Conservation (phyloP, 805 yeast species). For the Dipodascus geniculatus region DNA sequence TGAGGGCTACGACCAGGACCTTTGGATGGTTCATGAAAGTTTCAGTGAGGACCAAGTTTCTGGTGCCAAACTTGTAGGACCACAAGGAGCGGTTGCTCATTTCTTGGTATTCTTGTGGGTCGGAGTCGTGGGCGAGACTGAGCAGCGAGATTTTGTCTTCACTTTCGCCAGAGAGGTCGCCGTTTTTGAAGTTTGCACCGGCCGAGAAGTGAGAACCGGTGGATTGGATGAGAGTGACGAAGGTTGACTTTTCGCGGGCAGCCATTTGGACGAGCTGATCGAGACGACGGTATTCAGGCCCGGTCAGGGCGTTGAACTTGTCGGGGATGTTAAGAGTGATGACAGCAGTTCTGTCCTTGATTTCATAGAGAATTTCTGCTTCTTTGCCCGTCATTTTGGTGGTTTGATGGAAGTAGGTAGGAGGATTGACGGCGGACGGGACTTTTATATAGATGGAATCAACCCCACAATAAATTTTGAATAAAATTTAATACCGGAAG, state of each 20-base stretch:
- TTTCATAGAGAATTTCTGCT: conserved; percentile 15
- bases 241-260: conserved; percentile 46
- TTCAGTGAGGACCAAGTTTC: conserved; percentile 59
- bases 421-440: too few relatives aligned
- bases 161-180: conserved; percentile 8
- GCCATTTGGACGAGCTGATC: conserved; percentile 52
- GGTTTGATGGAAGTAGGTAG: too few relatives aligned
- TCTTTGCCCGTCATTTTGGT: too few relatives aligned
- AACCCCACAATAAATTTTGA: too few relatives aligned
- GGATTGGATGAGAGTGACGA: conserved; percentile 54
- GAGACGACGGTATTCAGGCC: conserved; percentile 46
- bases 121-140: conserved; percentile 1
- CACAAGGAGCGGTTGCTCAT: conserved; percentile 26
- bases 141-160: background rate
- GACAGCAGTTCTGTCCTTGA: conserved; percentile 37
- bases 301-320: conserved; percentile 54
- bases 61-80: conserved; percentile 50
- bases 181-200: conserved; percentile 61
- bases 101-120: conserved; percentile 10
- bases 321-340: conserved; percentile 57
- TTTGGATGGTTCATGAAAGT: conserved; percentile 61
- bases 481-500: too few relatives aligned
- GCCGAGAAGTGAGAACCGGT: conserved; percentile 71
- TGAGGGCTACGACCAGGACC: conserved; percentile 58
- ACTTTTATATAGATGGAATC: too few relatives aligned